Base-by-base conservation (phyloP, 148 eudicot species). In the Persicaria maculosa region DNA sequence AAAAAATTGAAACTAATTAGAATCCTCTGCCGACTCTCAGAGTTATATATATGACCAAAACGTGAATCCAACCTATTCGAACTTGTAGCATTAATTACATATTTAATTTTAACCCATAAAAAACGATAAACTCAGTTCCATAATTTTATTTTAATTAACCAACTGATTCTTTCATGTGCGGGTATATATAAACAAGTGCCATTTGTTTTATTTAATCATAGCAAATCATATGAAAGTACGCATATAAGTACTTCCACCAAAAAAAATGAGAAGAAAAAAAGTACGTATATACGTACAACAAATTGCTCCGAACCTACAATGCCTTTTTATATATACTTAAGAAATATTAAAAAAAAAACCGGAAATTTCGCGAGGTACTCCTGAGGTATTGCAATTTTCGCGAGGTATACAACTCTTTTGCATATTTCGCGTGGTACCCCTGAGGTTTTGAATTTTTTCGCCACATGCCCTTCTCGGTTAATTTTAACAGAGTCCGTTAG, bases 121-220 rank as follows among this genome's bases (percentile, higher is more conserved):
- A 31, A 31, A 31, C 40, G 0, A 65, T 40, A 65, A 4, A 40
- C 19, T 40, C 15, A 65, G 43, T 25, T 9, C 22, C 5, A 22
- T 22, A 25, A 5, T 14, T 12, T 31, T 65, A 12, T 40, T 36
- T 65, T 15, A 31, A 31, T 36, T 40, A 15, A 43, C 9, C 70
- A 36, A 65, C 70, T 65, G 70, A 65, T 65, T 65, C 70, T 40
- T 43, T 65, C 70, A 65, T 65, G 70, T 65, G 70, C 70, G 46
- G 14, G 14, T 40, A 59, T 59, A 59, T 55, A 9, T 31, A 62
- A 62, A 62, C 12, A 12, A 43, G 46, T 14, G 19, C n/a, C 9
- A 65, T 36, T 40, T 58, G 9, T 19, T 25, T 10, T 2, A 65
- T 65, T 43, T 36, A 1, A 65, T 59, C 9, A 9, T 12, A 62